Conservation (phyloP, 163 green algal genomes). For the Scenedesmus sp. region DNA sequence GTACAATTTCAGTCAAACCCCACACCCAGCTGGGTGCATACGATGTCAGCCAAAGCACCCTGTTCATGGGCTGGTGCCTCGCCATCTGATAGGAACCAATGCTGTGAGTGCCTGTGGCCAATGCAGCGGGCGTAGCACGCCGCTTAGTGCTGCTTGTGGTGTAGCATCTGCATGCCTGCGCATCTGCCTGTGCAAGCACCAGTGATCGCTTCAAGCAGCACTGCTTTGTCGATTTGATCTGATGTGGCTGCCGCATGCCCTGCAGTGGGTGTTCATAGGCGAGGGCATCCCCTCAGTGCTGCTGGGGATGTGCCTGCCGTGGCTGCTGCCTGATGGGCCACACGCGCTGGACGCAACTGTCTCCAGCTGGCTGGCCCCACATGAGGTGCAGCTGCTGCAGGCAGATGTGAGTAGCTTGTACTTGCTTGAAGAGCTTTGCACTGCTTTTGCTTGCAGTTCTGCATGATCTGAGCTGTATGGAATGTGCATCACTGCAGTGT, state of each 20-base stretch:
- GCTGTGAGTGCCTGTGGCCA: neutral
- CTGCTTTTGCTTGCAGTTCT: neutral
- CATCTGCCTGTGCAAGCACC: too few species aligned
- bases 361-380: neutral
- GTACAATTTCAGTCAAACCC: too few species aligned
- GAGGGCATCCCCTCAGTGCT: constrained; percentile 61
- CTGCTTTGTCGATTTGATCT: neutral
- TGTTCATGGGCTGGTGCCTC: too few species aligned
- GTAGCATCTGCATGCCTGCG: too few species aligned
- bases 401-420: constrained; percentile 15
- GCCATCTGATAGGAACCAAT: neutral
- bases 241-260: neutral
- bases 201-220: neutral
- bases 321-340: constrained; percentile 54
- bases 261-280: constrained; percentile 60
- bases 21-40: too few species aligned
- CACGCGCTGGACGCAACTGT: neutral
- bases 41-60: too few species aligned
- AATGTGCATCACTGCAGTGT: too few species aligned
- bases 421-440: neutral
- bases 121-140: neutral
- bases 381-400: constrained; percentile 28
- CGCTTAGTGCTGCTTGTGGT: too few species aligned
- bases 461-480: neutral
- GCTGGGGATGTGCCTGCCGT: constrained; percentile 54